Evolutionary conservation across 2,329 filamentous ascomycete species (phyloP), one percentile per base, ranked within the genome.

Genomic region (Calonectria crousiana): DNA sequence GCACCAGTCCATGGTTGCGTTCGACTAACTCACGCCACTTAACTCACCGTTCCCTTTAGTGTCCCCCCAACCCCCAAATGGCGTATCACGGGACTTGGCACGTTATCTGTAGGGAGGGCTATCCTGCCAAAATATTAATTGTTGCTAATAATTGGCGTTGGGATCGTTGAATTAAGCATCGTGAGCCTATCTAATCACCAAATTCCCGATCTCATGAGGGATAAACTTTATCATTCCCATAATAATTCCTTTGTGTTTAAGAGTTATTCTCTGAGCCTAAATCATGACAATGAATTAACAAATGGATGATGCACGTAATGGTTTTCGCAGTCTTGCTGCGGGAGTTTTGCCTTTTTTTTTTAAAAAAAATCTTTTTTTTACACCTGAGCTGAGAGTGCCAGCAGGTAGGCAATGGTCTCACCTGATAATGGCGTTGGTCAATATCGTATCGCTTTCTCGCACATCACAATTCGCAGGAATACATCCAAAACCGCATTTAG

Each of bases 401-500:
- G 67, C 60, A 1, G 67, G 52, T 36, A 69, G 4, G 67, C 38
- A 4, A 69, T 69, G 26, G 20, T 69, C 1, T 18, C 11, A 16
- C 32, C 47, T 6, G 44, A 60, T 14, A 41, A 69, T 5, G 67
- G 52, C 10, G 34, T 32, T 3, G n/a, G 23, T 52, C 14, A 58
- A 58, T 6, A 58, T 44, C 8, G 38, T 18, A 44, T 44, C 38
- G 6, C 67, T 28, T 69, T 69, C 36, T 36, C 20, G 13, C 32
- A 69, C 16, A 53, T 68, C 30, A 74, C 49, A 18, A 74, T 74
- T 32, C 72, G 72, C 4, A 34, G 64, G 47, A 68, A 68, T 47
- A 69, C 72, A 9, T 68, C 20, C 72, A 68, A n/a, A 74, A 74
- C 34, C 72, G 72, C 20, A 68, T 74, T 23, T 74, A 65, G 64